Base-by-base conservation (phyloP, 306 rosid species). In the Quercus engelmannii region DNA sequence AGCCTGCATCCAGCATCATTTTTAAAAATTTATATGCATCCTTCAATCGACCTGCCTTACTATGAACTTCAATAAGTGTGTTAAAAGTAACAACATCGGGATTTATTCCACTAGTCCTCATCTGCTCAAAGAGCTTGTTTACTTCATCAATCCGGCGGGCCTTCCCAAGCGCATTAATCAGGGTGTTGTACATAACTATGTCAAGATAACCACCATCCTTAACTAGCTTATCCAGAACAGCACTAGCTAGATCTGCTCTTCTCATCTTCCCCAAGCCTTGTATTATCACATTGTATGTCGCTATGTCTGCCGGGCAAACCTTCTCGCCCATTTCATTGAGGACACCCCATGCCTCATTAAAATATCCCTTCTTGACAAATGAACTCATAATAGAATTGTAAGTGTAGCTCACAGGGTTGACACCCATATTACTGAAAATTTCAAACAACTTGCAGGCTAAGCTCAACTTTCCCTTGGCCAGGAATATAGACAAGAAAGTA, bases 251-350 rank as follows among this genome's bases (percentile, higher is more conserved):
- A 87, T 95, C 97, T 4, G 99, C 98, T 86, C 95, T 86, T 79
- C 99, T 97, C 91, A 94, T 82, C 88, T 92, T 90, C 35, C 97
- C 99, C 59, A 94, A 87, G 78, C 97, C 93, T 91, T 94, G 99
- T 78, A 94, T 88, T 71, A 92, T 87, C 88, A 91, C 76, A 76
- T 95, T 95, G 90, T 95, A 95, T 3, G 97, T 91, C 49, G 99
- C 97, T 79, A 95, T 84, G 78, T 95, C 97, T n/a, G 95, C 77
- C 0, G 96, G 91, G 76, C 89, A 92, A 70, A 90, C 80, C 74
- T 87, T 90, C 76, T 92, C 92, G 26, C 91, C 97, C 94, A 92
- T 95, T 83, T 87, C 94, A 69, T 75, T 52, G 41, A 91, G 88
- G 75, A 95, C 72, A 25, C 87, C 90, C 95, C 91, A 91, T 57